Percentiles rank a stretch among this genome's conserved stretches.
These are phyloP conservation scores for Talinum fruticosum DNA, from an alignment of 148 eudicot species.

Conservation along the genomic window DNA sequence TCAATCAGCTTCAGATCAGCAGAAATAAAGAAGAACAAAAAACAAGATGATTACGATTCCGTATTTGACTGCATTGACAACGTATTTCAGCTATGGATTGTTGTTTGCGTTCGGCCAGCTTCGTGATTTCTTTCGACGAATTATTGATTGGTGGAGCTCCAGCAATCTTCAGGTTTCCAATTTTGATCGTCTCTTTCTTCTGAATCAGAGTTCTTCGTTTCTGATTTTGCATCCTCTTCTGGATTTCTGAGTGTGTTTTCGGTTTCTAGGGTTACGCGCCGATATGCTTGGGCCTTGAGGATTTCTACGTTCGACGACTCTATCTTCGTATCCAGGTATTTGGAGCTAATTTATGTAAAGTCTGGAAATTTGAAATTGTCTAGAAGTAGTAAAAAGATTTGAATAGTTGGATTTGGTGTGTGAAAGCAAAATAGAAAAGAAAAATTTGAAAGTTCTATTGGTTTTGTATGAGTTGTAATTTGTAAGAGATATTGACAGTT, in stretches of 20 bases:
- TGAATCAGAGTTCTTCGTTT: background rate
- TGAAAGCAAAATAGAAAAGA: background rate
- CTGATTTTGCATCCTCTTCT: background rate
- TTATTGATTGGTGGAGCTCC: constrained; percentile 67
- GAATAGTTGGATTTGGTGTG: background rate
- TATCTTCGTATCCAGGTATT: constrained; percentile 83
- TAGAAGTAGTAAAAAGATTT: background rate
- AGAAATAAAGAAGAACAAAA: background rate
- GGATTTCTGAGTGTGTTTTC: constrained; percentile 6
- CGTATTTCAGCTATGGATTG: constrained; percentile 84
- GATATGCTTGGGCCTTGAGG: constrained; percentile 88
- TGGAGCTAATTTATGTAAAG: constrained; percentile 1
- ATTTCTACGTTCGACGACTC: constrained; percentile 77
- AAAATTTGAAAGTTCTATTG: background rate
- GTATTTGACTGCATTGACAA: constrained; percentile 83
- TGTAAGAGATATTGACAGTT: background rate
- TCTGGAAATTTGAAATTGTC: background rate
- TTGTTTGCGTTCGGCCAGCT: constrained; percentile 82
- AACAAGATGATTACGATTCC: constrained; percentile 95
- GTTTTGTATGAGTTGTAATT: background rate
- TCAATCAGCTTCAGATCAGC: background rate
- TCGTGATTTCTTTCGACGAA: constrained; percentile 72
- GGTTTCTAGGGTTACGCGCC: constrained; percentile 76
- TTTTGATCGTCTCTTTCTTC: background rate
- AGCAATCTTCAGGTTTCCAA: constrained; percentile 75